Conservation (phyloP, 1,284 basidiomycete species). For the Sporisorium sorghi region DNA sequence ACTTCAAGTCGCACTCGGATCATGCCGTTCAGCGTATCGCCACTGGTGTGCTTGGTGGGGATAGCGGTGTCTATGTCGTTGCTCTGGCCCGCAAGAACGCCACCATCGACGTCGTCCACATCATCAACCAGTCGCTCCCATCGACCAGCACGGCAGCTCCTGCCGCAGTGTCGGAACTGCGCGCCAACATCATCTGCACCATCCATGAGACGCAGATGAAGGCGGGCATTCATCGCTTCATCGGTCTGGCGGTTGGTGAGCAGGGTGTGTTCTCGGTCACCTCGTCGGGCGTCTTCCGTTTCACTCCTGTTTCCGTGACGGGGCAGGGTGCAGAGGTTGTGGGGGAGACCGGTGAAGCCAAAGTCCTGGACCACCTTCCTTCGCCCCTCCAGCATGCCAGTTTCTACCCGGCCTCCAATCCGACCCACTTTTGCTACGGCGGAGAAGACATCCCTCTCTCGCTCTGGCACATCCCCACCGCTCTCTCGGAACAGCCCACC, state of each 20-base stretch:
- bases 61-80: slow-evolving; percentile 34
- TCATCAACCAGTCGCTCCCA: slow-evolving; percentile 28
- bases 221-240: slow-evolving; percentile 57
- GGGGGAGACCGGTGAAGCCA: slow-evolving; percentile 18
- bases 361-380: slow-evolving; percentile 36
- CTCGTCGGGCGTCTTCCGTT: slow-evolving; percentile 52
- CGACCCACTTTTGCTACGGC: slow-evolving; percentile 57
- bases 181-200: slow-evolving; percentile 45
- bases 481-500: slow-evolving; percentile 35
- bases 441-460: slow-evolving; percentile 61
- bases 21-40: slow-evolving; percentile 51
- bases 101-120: slow-evolving; percentile 54
- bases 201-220: slow-evolving; percentile 50
- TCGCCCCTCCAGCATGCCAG: slow-evolving; percentile 51
- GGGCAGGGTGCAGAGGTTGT: not conserved
- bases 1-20: slow-evolving; percentile 45
- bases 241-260: slow-evolving; percentile 49
- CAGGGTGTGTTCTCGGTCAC: slow-evolving; percentile 52
- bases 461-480: slow-evolving; percentile 50
- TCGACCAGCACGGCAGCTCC: slow-evolving; percentile 23
- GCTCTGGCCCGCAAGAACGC: slow-evolving; percentile 58
- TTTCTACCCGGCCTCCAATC: slow-evolving; percentile 50
- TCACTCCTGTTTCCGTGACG: slow-evolving; percentile 29
- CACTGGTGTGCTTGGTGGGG: slow-evolving; percentile 35
- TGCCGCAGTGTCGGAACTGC: slow-evolving; percentile 14